Evolutionary conservation across 2,329 filamentous ascomycete species (phyloP), one percentile per base, ranked within the genome.

Genomic region (Colletotrichum theobromicola): DNA sequence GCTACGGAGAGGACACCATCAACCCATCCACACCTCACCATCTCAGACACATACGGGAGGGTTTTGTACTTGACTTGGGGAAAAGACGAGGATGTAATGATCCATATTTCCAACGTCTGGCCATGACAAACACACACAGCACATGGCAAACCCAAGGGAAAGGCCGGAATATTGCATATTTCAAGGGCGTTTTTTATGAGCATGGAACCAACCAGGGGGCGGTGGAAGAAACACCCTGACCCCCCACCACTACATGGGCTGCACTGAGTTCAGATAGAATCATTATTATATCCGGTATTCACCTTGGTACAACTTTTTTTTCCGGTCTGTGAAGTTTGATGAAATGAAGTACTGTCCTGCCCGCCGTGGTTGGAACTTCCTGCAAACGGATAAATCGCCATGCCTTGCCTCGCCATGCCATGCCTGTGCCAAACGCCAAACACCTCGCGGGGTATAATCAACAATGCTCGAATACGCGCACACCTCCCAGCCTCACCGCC

Each of bases 401-500:
- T 57, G 4, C 21, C 28, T 30, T 58, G 32, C 61, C 35, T 32
- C 61, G 15, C 35, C 46, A 50, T 60, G 65, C 72, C 68, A 5
- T 58, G 21, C 50, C 24, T 60, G n/a, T 46, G 13, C 53, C 35
- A 32, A 66, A 72, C 72, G 68, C 68, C 72, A 50, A 60, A 60
- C 30, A 21, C 21, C 37, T 50, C 50, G 50, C 50, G 21, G 68
- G 72, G 68, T 75, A 75, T 75, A 75, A 75, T 63, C 68, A 70
- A 70, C n/a, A 34, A 53, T 16, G 26, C 7, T 28, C 30, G 58
- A 32, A 62, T 26, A 46, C 13, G n/a, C 21, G 26, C 46, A 50
- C 15, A 15, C 42, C 35, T 4, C 16, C 18, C 13, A 2, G 4
- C 58, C 7, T 93, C 88, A 93, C 82, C 91, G 92, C 89, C 96